A percentile compares a stretch with the other conserved stretches of the same genome.
phyloP scores from a whole-genome alignment of 2,329 filamentous ascomycete genomes.

The Alternaria ventricosa region DNA sequence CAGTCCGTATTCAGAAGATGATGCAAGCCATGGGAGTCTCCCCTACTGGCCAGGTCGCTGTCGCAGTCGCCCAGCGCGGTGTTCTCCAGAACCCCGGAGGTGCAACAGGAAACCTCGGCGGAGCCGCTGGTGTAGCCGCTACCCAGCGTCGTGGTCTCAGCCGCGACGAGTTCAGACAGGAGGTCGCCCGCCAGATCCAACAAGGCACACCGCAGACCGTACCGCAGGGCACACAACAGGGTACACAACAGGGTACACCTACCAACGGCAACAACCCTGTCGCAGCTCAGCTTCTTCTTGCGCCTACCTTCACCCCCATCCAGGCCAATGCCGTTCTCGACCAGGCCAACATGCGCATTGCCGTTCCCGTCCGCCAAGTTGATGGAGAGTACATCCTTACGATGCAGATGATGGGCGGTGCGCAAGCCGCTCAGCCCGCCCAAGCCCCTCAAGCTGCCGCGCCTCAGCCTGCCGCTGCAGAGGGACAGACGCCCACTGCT shows the following conservation, averaged over 20 bases:
- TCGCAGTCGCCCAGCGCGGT: slow-evolving; percentile 46
- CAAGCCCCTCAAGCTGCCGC: background rate
- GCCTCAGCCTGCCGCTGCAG: background rate
- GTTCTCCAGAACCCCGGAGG: slow-evolving; percentile 47
- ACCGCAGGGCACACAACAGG: slow-evolving; percentile 3
- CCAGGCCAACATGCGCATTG: slow-evolving; percentile 45
- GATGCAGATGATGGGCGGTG: slow-evolving; percentile 36
- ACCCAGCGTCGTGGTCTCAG: slow-evolving; percentile 26
- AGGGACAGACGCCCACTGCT: slow-evolving; percentile 10
- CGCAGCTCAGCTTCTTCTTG: slow-evolving; percentile 42
- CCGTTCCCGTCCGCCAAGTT: slow-evolving; percentile 43
- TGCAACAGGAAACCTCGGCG: slow-evolving; percentile 39
- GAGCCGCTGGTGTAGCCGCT: slow-evolving; percentile 28
- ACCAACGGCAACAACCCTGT: slow-evolving; percentile 43
- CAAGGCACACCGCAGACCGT: background rate
- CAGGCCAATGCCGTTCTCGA: slow-evolving; percentile 45
- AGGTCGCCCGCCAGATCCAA: slow-evolving; percentile 32
- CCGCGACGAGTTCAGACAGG: slow-evolving; percentile 33
- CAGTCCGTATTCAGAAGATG: slow-evolving; percentile 44
- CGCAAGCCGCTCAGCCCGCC: slow-evolving; percentile 12
- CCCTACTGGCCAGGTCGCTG: slow-evolving; percentile 39
- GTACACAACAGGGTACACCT: slow-evolving; percentile 29
- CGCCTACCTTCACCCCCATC: slow-evolving; percentile 46
- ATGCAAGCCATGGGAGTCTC: slow-evolving; percentile 43
- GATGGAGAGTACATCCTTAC: slow-evolving; percentile 48